Percentiles rank a stretch among this genome's conserved stretches.
These are phyloP conservation scores for Hericium erinaceus DNA, from an alignment of 768 basidiomycete species.

Conservation along the genomic window DNA sequence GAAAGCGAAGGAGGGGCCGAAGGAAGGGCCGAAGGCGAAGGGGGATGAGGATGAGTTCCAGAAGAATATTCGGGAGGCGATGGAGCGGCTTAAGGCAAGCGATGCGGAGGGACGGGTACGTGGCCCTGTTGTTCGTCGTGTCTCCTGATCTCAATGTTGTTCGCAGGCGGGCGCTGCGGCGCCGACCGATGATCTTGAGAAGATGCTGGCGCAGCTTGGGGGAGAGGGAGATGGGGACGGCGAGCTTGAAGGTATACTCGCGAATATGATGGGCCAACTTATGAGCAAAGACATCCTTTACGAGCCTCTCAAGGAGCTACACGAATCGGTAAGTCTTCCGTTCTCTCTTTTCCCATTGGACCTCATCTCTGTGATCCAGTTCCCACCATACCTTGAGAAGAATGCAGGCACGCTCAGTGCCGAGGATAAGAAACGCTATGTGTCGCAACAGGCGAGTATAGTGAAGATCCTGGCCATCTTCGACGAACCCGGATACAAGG, in stretches of 20 bases:
- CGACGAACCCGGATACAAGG: conserved; percentile 49
- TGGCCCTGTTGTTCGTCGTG: background rate
- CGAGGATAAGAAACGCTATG: conserved; percentile 56
- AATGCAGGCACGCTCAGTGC: conserved; percentile 42
- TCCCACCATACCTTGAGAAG: conserved; percentile 63
- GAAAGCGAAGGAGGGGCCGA: conserved; percentile 12
- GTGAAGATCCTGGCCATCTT: conserved; percentile 54
- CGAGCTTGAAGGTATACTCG: conserved; percentile 56
- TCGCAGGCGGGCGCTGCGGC: conserved; percentile 19
- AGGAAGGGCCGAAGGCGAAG: conserved; percentile 5
- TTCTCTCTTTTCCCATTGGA: background rate
- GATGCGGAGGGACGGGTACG: conserved; percentile 46
- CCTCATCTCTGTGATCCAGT: conserved; percentile 32
- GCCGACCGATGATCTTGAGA: conserved; percentile 36
- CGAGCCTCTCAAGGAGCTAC: conserved; percentile 76
- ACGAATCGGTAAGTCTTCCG: conserved; percentile 43
- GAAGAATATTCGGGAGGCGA: conserved; percentile 57
- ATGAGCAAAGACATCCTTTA: conserved; percentile 81
- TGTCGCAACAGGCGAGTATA: conserved; percentile 50
- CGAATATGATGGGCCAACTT: conserved; percentile 73
- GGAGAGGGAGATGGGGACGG: conserved; percentile 25
- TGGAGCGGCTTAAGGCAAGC: conserved; percentile 65
- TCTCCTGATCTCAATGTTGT: background rate
- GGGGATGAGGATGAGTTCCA: conserved; percentile 44
- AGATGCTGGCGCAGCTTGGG: conserved; percentile 41